Evolutionary conservation across 208 protist genomes (phyloP), one percentile per base, ranked within the genome.

Genomic region (Wallacemonas sp.): DNA sequence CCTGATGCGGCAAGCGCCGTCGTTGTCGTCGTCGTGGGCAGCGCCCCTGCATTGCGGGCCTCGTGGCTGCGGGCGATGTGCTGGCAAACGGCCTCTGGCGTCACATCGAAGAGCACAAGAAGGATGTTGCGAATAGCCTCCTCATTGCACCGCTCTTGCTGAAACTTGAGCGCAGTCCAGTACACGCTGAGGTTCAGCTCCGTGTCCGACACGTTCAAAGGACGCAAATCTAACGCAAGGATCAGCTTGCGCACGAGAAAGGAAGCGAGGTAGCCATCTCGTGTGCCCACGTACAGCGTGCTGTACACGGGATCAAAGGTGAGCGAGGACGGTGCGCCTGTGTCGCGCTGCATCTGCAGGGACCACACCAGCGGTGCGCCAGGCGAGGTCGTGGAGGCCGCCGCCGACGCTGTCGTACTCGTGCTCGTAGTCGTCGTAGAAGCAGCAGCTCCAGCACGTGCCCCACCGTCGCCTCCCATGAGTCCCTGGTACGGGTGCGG

Each of bases 241-340:
- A 93, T 51, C 19, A 93, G 66, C 39, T 79, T 83, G n/a, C 80
- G 86, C 9, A 93, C 46, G 11, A 90, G 68, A 58, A 88, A 93
- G 12, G 83, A 88, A 42, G 79, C 63, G 34, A 93, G 30, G 60
- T 73, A 90, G 15, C 86, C 86, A 44, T 90, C 79, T 26, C 64
- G 67, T n/a, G 86, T 90, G 19, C 86, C 86, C 17, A 90, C 72
- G 45, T 93, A 93, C 5, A 93, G 42, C 27, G 79, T 76, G 54
- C 70, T 76, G 69, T 80, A 74, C 26, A 72, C 46, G 2, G 77
- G 64, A 45, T 93, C 86, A 65, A 90, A 93, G 63, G 79, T 68
- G 30, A 93, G 39, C 21, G 60, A 60, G 9, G 77, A 73, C 5
- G 85, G 79, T 11, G 46, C 54, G 46, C 86, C 86, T 44, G 65